Conservation (phyloP, 192 early-diverging fungal species). For the Coemansia sp. region DNA sequence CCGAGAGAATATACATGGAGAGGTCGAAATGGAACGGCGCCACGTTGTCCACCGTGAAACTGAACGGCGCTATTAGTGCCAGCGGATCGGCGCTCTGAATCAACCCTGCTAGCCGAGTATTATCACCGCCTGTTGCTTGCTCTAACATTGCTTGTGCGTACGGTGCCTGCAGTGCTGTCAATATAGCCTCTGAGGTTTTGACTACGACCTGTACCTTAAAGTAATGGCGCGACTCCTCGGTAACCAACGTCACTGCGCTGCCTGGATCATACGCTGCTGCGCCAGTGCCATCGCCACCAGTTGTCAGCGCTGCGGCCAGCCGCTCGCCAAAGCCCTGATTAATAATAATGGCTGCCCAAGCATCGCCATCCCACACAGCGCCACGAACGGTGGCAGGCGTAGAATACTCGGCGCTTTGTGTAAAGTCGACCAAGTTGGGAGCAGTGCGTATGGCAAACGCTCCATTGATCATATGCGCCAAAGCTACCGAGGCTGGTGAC, state of each 20-base stretch:
- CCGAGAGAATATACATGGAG: slow-evolving; percentile 48
- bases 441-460: slow-evolving; percentile 18
- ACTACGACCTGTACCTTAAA: slow-evolving; percentile 31
- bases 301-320: slow-evolving; percentile 22
- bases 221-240: slow-evolving; percentile 51
- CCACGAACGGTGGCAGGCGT: slow-evolving; percentile 16
- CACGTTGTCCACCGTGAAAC: slow-evolving; percentile 42
- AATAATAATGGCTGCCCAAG: slow-evolving; percentile 42
- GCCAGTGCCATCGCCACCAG: slow-evolving; percentile 13
- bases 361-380: slow-evolving; percentile 46
- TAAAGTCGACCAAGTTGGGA: slow-evolving; percentile 22
- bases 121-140: slow-evolving; percentile 7
- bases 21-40: slow-evolving; percentile 53
- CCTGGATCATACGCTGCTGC: slow-evolving; percentile 25
- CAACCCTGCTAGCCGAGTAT: neutral
- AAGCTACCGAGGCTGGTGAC: slow-evolving; percentile 10
- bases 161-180: slow-evolving; percentile 24
- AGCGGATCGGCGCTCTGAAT: slow-evolving; percentile 31
- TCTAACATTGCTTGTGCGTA: slow-evolving; percentile 36
- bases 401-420: slow-evolving; percentile 9
- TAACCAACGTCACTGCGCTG: slow-evolving; percentile 29
- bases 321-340: slow-evolving; percentile 47
- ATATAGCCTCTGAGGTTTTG: slow-evolving; percentile 12
- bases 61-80: slow-evolving; percentile 44
- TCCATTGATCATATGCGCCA: slow-evolving; percentile 27